Percentiles rank a stretch among this genome's conserved stretches.
Conservation (phyloP, 345 rosid genomes). For the Fremontodendron californicum region DNA sequence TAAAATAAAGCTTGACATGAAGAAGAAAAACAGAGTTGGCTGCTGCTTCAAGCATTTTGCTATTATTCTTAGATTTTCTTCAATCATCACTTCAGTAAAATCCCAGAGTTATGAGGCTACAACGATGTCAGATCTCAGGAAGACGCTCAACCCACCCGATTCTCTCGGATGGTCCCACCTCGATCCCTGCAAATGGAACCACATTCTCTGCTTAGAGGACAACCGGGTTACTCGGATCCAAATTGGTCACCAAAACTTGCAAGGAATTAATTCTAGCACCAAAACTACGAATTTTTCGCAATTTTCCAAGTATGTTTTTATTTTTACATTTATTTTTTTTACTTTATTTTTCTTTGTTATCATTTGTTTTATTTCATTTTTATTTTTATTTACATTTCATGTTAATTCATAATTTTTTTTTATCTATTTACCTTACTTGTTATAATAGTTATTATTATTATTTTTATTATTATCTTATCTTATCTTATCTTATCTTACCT, state of each 20-base stretch:
- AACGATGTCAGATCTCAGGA: slow-evolving; percentile 60
- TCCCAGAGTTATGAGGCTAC: slow-evolving; percentile 39
- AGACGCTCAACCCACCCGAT: slow-evolving; percentile 46
- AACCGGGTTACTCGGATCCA: slow-evolving; percentile 82
- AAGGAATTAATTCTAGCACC: too few relatives aligned
- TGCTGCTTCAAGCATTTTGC: slow-evolving; percentile 9
- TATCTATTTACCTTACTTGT: too few relatives aligned
- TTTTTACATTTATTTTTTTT: too few relatives aligned
- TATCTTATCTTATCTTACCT: too few relatives aligned
- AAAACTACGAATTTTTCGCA: too few relatives aligned
- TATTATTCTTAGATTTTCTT: slow-evolving; percentile 18
- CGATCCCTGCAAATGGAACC: slow-evolving; percentile 76
- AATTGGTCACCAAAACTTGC: slow-evolving; percentile 62
- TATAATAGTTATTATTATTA: too few relatives aligned
- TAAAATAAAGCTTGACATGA: neutral
- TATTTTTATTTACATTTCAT: too few relatives aligned
- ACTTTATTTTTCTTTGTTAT: too few relatives aligned
- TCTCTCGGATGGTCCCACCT: slow-evolving; percentile 78
- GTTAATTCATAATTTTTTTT: too few relatives aligned
- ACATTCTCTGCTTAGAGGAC: slow-evolving; percentile 48
- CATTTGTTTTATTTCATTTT: too few relatives aligned
- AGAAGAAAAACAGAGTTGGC: neutral
- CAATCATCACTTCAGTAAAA: neutral
- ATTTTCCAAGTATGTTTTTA: too few relatives aligned
- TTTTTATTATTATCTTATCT: too few relatives aligned